phyloP scores from a whole-genome alignment of 2,329 filamentous ascomycete species.

The Trichoderma citrinoviride region DNA sequence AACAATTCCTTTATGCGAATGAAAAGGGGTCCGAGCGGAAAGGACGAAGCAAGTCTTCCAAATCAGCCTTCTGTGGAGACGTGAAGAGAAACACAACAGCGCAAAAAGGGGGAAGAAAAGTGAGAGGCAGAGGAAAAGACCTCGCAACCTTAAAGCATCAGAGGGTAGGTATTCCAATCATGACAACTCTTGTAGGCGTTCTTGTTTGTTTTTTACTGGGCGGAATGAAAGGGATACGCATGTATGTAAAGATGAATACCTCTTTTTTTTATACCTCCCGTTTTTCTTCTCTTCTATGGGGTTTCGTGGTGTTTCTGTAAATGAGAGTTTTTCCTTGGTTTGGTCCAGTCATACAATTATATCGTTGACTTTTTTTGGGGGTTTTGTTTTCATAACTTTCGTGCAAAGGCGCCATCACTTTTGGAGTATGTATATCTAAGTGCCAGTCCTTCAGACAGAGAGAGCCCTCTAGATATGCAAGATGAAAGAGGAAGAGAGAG shows the following conservation, averaged over 20 bases:
- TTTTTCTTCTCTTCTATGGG: no score
- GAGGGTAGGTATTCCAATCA: neutral
- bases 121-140: no score
- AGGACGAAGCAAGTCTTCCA: conserved; percentile 9
- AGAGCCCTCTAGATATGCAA: conserved; percentile 19
- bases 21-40: neutral
- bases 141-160: conserved; percentile 11
- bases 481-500: neutral
- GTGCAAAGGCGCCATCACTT: neutral
- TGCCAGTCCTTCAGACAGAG: neutral
- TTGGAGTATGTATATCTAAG: neutral
- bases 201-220: conserved; percentile 6
- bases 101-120: neutral
- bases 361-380: neutral
- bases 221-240: neutral
- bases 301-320: neutral
- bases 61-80: neutral
- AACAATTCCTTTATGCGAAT: neutral
- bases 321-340: neutral
- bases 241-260: conserved; percentile 3
- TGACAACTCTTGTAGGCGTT: conserved; percentile 13
- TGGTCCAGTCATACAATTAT: neutral
- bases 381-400: neutral
- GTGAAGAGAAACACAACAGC: neutral
- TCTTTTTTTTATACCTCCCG: neutral